phyloP scores from a whole-genome alignment of 345 rosid genomes.

The Populus pruinosa region DNA sequence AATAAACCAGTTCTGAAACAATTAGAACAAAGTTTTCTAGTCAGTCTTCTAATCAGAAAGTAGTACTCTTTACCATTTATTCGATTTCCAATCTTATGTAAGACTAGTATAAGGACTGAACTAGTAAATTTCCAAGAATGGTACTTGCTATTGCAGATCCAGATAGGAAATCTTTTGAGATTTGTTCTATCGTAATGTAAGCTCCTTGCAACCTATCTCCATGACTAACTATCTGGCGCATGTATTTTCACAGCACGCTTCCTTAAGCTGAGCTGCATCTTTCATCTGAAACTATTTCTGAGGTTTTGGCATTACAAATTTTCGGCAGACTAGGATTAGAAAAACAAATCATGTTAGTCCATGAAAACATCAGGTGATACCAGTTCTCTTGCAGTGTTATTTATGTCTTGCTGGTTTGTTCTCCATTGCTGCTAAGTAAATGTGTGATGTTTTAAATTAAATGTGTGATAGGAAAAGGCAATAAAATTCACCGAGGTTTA shows the following conservation, averaged over 20 bases:
- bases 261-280: constrained; percentile 22
- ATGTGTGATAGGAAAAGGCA: no score
- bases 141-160: constrained; percentile 79
- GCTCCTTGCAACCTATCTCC: constrained; percentile 63
- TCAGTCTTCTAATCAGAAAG: neutral
- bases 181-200: constrained; percentile 41
- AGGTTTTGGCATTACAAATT: neutral
- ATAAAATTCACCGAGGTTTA: no score
- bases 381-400: constrained; percentile 44
- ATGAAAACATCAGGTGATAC: neutral
- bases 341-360: neutral
- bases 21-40: neutral
- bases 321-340: neutral
- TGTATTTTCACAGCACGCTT: constrained; percentile 68
- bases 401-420: constrained; percentile 52
- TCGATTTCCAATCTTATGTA: neutral
- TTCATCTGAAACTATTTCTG: neutral
- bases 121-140: constrained; percentile 57
- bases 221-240: constrained; percentile 43
- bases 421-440: constrained; percentile 71
- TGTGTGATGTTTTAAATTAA: no score
- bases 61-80: neutral
- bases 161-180: constrained; percentile 74
- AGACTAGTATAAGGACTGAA: neutral
- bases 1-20: constrained; percentile 63